Conservation (phyloP, 1,139 yeast genomes). For the Nakaseomyces kungkrabaensis region DNA sequence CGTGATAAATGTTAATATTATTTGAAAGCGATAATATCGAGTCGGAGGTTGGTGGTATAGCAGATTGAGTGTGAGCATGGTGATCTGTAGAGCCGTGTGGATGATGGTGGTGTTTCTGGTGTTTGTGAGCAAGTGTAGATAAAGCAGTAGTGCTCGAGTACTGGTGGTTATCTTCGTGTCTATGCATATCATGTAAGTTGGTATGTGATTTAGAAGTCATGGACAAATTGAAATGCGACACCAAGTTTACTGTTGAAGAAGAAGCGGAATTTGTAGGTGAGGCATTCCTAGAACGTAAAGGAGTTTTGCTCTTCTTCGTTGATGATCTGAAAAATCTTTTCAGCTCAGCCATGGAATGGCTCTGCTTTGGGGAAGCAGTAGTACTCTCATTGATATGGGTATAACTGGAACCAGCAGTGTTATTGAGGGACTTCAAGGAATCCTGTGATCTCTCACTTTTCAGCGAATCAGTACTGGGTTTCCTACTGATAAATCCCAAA, state of each 20-base stretch:
- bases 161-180: background rate
- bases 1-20: conserved; percentile 36
- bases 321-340: conserved; percentile 51
- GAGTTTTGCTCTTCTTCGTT: conserved; percentile 12
- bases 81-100: conserved; percentile 16
- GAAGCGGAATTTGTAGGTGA: conserved; percentile 8
- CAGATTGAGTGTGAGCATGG: conserved; percentile 28
- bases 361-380: conserved; percentile 20
- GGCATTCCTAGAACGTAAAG: conserved; percentile 10
- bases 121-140: background rate
- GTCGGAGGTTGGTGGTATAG: conserved; percentile 30
- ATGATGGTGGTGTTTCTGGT: conserved; percentile 3
- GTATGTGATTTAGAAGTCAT: conserved; percentile 1
- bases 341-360: conserved; percentile 66
- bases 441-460: conserved; percentile 23
- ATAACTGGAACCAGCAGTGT: conserved; percentile 3
- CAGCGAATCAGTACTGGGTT: conserved; percentile 22
- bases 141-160: background rate
- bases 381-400: conserved; percentile 4
- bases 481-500: conserved; percentile 21
- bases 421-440: conserved; percentile 8
- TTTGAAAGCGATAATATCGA: conserved; percentile 28
- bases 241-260: conserved; percentile 9
- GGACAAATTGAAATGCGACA: conserved; percentile 1
- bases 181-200: background rate